phyloP scores from a whole-genome alignment of 805 yeast genomes.

The Naumovozyma dairenensis region DNA sequence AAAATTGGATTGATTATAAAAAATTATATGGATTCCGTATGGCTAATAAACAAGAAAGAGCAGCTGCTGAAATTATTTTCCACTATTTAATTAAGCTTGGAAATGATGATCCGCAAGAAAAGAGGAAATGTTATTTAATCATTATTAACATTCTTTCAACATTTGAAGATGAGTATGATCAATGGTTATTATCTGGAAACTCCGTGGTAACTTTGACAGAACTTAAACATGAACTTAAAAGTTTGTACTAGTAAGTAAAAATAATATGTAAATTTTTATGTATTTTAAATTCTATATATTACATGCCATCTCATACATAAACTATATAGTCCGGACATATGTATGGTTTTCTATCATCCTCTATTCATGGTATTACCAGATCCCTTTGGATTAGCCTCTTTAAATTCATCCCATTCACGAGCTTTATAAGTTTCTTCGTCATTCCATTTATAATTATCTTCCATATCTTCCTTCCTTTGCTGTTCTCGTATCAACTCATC shows the following conservation, averaged over 20 bases:
- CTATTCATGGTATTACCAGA: conserved; percentile 77
- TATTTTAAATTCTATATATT: not conserved
- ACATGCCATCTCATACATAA: too few relatives aligned
- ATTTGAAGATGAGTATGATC: conserved; percentile 18
- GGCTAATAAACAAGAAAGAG: conserved; percentile 20
- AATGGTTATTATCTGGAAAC: conserved; percentile 24
- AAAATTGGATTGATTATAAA: conserved; percentile 18
- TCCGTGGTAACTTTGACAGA: conserved; percentile 22
- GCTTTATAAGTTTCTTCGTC: conserved; percentile 63
- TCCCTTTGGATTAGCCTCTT: conserved; percentile 76
- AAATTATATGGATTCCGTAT: conserved; percentile 22
- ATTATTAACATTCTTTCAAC: conserved; percentile 22
- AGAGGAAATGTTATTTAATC: conserved; percentile 17
- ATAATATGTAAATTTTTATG: not conserved
- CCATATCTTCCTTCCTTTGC: conserved; percentile 36
- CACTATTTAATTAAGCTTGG: conserved; percentile 10
- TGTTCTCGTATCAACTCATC: conserved; percentile 28
- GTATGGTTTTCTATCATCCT: conserved; percentile 39
- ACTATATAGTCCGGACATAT: not conserved
- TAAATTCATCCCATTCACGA: conserved; percentile 89
- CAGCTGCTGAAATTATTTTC: conserved; percentile 24
- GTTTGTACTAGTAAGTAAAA: not conserved
- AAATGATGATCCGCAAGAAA: conserved; percentile 3
- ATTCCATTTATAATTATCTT: conserved; percentile 50
- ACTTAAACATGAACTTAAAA: conserved; percentile 13